Evolutionary conservation across 176 grass and related monocot species (phyloP), one percentile per base, ranked within the genome.

Genomic region (Bothriochloa decipiens): DNA sequence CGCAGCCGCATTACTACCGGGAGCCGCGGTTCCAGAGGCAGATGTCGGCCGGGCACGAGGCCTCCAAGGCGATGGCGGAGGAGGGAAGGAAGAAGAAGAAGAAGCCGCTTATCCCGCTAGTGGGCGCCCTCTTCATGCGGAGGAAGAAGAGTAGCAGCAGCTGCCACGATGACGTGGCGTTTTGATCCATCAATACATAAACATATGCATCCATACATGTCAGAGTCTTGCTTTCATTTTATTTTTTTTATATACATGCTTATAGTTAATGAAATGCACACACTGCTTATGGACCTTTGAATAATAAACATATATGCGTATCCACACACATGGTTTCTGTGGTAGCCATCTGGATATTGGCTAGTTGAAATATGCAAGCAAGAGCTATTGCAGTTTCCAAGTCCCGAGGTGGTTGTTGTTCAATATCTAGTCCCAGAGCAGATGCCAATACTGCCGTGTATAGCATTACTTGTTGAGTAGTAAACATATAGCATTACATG

Each of bases 21-120:
- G 88, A 90, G 57, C 73, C 63, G 67, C 20, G 67, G 88, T 63
- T 93, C 76, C 84, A 87, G 75, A 74, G 89, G 52, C 84, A 90
- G 70, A 74, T 52, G 75, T 87, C 89, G 13, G 76, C 32, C 0
- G 81, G 89, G 62, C 75, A 84, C 20, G 75, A 75, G 40, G 70
- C 23, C 11, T 41, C 5, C 14, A 61, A 45, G 81, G 68, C 32
- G 1, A 62, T 65, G 53, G 25, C 8, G 37, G 58, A 26, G 70
- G 65, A 15, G 11, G 58, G n/a, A 20, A 72, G 22, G 75, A 95
- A 83, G 82, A 95, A 95, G 92, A 95, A 94, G 82, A 94, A 95
- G 82, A 91, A 91, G 87, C 79, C 87, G n/a, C 70, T 95, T 52
- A 90, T 98, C 41, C 92, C 95, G 32, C 74, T 93, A 46, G 86